Evolutionary conservation across 140 eudicot species (phyloP).

Genomic region (Flaveria floridana): DNA sequence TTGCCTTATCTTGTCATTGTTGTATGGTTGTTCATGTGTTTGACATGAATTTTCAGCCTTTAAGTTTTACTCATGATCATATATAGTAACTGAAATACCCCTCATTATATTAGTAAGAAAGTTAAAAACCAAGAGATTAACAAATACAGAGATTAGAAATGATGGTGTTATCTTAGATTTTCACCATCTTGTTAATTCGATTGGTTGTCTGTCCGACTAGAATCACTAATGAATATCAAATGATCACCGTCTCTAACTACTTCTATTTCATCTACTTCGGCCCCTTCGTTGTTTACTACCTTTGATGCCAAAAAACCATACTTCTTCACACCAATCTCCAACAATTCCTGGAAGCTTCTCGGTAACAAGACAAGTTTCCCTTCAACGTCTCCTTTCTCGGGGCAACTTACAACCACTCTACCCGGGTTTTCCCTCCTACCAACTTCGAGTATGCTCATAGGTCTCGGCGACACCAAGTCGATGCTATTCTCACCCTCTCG

Average conservation of each 20-base stretch:
- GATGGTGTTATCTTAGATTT: slow-evolving; percentile 27
- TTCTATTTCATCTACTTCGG: slow-evolving; percentile 66
- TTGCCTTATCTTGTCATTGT: neutral
- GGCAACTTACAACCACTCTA: slow-evolving; percentile 73
- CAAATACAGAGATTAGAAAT: slow-evolving; percentile 13
- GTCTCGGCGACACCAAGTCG: slow-evolving; percentile 42
- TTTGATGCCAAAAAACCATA: slow-evolving; percentile 56
- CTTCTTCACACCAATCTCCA: slow-evolving; percentile 49
- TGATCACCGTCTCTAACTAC: slow-evolving; percentile 88
- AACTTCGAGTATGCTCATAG: slow-evolving; percentile 20
- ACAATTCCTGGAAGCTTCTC: slow-evolving; percentile 53
- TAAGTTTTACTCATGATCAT: neutral
- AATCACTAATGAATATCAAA: slow-evolving; percentile 53
- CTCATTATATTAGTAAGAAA: neutral
- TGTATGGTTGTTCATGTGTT: neutral
- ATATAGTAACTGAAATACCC: too few relatives aligned
- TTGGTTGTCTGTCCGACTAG: slow-evolving; percentile 18
- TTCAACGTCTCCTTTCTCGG: slow-evolving; percentile 54
- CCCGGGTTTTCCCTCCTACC: slow-evolving; percentile 31
- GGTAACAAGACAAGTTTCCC: slow-evolving; percentile 82
- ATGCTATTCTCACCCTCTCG: slow-evolving; percentile 43
- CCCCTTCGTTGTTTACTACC: slow-evolving; percentile 62
- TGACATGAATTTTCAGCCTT: neutral
- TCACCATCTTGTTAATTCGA: slow-evolving; percentile 24
- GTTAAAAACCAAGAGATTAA: slow-evolving; percentile 24